Evolutionary conservation across 257 asterid genomes (phyloP).

Genomic region (Nyctanthes arbortristis): DNA sequence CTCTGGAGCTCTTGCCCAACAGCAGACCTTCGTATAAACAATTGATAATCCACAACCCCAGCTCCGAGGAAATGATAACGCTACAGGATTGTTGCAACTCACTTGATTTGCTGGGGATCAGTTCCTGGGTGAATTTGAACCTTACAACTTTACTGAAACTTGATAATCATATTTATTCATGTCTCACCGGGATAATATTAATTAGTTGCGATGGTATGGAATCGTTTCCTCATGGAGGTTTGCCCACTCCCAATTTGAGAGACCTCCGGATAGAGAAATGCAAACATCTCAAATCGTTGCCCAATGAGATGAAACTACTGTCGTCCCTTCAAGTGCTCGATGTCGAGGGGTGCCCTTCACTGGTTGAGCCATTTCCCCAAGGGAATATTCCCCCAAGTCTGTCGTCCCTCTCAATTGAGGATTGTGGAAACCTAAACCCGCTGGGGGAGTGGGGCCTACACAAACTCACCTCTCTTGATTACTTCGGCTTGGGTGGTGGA

Average conservation of each 20-base stretch:
- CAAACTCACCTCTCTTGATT: slow-evolving; percentile 1
- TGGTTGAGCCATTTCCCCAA: slow-evolving; percentile 21
- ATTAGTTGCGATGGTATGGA: slow-evolving; percentile 8
- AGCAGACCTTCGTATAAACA: background rate
- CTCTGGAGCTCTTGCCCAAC: background rate
- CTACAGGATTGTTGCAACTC: background rate
- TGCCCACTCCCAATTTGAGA: slow-evolving; percentile 22
- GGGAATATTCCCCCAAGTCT: slow-evolving; percentile 21
- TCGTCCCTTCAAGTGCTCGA: background rate
- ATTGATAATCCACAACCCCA: background rate
- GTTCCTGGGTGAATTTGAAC: slow-evolving; percentile 1
- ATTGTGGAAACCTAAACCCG: slow-evolving; percentile 20
- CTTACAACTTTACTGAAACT: background rate
- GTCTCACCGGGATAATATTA: background rate
- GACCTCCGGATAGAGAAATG: slow-evolving; percentile 1
- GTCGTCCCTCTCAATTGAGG: background rate
- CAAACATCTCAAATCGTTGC: slow-evolving; percentile 6
- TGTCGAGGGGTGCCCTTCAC: background rate
- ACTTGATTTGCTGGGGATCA: background rate
- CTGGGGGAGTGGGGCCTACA: slow-evolving; percentile 28
- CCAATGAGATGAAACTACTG: slow-evolving; percentile 7
- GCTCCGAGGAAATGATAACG: background rate
- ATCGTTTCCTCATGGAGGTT: slow-evolving; percentile 10
- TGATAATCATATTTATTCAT: background rate
- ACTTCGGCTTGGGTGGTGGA: background rate